Evolutionary conservation across 2,329 filamentous ascomycete species (phyloP), one percentile per base, ranked within the genome.

Genomic region (Cladosporium sp.): DNA sequence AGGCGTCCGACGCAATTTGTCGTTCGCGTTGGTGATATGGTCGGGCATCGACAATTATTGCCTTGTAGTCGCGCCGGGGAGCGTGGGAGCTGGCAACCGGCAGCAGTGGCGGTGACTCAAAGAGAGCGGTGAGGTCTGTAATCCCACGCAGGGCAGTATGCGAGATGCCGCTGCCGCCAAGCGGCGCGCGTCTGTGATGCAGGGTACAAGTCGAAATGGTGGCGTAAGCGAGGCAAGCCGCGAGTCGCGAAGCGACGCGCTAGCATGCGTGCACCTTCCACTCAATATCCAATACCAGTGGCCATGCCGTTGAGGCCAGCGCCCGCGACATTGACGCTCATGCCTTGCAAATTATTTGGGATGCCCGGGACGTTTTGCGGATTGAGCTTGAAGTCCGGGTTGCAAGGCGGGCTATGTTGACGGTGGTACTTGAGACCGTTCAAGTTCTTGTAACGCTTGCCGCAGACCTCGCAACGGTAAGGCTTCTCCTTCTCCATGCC

Each of bases 401-500:
- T 95, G 78, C 92, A 97, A 54, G 89, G 88, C 22, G 91, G 88
- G 12, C 91, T 94, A 73, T 97, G 75, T 64, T 80, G 73, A 58
- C 78, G 71, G 68, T 88, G 85, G 71, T 99, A 99, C 85, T 99
- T 99, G 61, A 99, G 83, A 6, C 94, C 94, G 74, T 99, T 99
- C 60, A 99, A 75, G 71, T 99, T 99, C 85, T 99, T 99, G 78
- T 99, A 99, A 53, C 94, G 89, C 79, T 99, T 99, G 68, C 93
- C 92, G 71, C 94, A 99, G 10, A 91, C 88, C 64, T 97, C 92
- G 74, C 94, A 99, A 70, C 92, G 92, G 73, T 97, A 97, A 2
- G 94, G 94, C 78, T 99, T 99, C 78, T 97, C 93, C 74, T 97
- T 99, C 77, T 99, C 94, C 94, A 99, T 99, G n/a, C 94, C 94